These are phyloP conservation scores for Spergularia bocconei DNA, from an alignment of 148 eudicot species.

Conservation along the genomic window DNA sequence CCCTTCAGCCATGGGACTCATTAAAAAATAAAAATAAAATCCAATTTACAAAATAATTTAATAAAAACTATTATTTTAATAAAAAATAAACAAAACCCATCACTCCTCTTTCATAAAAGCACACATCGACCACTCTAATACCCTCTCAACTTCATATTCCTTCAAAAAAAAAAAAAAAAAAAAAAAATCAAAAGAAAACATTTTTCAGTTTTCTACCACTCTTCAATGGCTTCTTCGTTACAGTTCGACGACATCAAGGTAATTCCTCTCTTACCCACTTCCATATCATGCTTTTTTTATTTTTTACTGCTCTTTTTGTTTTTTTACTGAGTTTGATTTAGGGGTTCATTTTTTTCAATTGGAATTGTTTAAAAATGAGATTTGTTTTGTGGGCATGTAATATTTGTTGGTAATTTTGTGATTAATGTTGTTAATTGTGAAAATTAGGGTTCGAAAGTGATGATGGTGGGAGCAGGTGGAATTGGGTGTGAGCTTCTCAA, in stretches of 20 bases:
- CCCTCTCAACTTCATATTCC: too few relatives aligned
- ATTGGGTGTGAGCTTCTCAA: constrained; percentile 98
- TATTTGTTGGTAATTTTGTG: not conserved
- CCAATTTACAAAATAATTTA: too few relatives aligned
- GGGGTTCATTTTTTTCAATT: constrained; percentile 6
- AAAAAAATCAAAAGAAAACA: too few relatives aligned
- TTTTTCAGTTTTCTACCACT: not conserved
- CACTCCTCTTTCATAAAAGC: too few relatives aligned
- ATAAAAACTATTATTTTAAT: too few relatives aligned
- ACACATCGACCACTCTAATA: too few relatives aligned
- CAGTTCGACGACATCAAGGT: constrained; percentile 68
- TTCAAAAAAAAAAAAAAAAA: too few relatives aligned
- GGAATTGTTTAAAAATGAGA: not conserved
- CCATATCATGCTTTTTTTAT: constrained; percentile 6
- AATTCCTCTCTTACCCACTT: not conserved
- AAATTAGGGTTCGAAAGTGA: constrained; percentile 73
- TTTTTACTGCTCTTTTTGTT: not conserved
- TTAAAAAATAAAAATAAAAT: too few relatives aligned
- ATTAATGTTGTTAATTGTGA: not conserved
- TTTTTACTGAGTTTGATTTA: not conserved
- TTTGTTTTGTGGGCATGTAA: not conserved
- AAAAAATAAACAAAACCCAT: too few relatives aligned
- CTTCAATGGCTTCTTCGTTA: constrained; percentile 53
- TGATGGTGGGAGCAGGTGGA: constrained; percentile 99
- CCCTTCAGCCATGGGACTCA: too few relatives aligned